phyloP scores from a whole-genome alignment of 176 grass and related monocot species.

The Oryza rufipogon region DNA sequence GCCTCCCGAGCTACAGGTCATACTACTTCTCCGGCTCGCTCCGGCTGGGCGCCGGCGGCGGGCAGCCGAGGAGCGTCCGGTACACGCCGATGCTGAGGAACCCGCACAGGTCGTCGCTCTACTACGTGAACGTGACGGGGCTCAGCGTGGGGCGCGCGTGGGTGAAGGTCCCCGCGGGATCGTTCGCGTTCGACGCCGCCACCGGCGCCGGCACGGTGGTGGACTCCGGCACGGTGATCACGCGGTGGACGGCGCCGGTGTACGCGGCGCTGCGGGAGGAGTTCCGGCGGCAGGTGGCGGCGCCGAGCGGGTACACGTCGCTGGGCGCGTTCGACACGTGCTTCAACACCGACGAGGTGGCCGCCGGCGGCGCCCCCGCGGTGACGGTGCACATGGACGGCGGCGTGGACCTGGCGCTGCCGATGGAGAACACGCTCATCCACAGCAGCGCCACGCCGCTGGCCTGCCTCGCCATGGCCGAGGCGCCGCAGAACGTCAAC shows the following conservation, averaged over 20 bases:
- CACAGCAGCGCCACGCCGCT: constrained; percentile 92
- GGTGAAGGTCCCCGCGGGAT: constrained; percentile 55
- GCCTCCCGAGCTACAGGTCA: constrained; percentile 87
- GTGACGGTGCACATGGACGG: constrained; percentile 75
- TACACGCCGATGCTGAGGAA: constrained; percentile 85
- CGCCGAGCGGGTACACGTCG: constrained; percentile 83
- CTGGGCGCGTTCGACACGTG: constrained; percentile 96
- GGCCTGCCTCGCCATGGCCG: constrained; percentile 92
- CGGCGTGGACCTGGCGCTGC: constrained; percentile 66
- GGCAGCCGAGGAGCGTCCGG: constrained; percentile 53
- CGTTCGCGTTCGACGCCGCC: constrained; percentile 74
- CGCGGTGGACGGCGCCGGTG: constrained; percentile 76
- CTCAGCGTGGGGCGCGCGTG: constrained; percentile 61
- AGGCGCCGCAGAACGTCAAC: constrained; percentile 84
- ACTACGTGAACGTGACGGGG: constrained; percentile 89
- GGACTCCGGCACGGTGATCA: constrained; percentile 93
- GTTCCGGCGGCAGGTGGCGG: constrained; percentile 80
- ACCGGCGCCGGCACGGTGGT: constrained; percentile 84
- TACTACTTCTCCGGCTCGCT: constrained; percentile 96
- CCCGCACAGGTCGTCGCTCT: constrained; percentile 81
- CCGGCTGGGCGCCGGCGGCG: constrained; percentile 65
- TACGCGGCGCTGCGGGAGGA: constrained; percentile 81
- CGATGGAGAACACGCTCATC: constrained; percentile 87
- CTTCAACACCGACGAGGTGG: constrained; percentile 89
- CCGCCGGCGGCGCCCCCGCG: constrained; percentile 45